These are phyloP conservation scores for Colletotrichum sp. DNA, from an alignment of 2,329 filamentous ascomycete species.

Conservation along the genomic window DNA sequence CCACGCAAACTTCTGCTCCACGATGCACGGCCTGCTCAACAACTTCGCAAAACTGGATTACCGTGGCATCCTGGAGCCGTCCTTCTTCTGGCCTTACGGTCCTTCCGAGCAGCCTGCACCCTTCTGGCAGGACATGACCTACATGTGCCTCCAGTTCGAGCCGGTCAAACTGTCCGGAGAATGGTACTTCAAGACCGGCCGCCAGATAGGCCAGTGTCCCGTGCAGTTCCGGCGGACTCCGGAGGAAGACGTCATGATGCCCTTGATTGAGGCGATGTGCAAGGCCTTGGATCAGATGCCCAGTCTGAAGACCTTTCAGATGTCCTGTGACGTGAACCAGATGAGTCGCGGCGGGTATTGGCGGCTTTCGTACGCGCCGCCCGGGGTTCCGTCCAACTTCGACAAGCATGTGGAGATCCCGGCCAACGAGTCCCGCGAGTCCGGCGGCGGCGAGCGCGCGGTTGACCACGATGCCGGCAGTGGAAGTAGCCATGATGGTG, in stretches of 20 bases:
- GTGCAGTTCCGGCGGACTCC: neutral
- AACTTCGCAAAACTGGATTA: neutral
- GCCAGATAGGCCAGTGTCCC: neutral
- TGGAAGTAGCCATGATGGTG: neutral
- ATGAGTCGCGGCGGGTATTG: neutral
- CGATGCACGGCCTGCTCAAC: neutral
- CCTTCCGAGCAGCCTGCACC: neutral
- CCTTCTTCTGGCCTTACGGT: neutral
- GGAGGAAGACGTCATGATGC: neutral
- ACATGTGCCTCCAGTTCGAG: neutral
- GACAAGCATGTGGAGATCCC: neutral
- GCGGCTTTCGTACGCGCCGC: neutral
- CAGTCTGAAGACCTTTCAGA: neutral
- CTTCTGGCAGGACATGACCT: neutral
- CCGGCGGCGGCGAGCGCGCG: neutral
- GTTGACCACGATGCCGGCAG: rapidly evolving
- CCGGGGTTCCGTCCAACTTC: neutral
- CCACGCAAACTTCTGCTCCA: neutral
- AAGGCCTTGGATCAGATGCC: neutral
- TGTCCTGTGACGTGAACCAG: neutral
- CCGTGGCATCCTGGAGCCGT: neutral
- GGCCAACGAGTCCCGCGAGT: rapidly evolving
- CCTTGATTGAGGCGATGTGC: neutral
- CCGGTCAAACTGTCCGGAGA: neutral
- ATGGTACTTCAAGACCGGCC: neutral